Evolutionary conservation across 176 grass and related monocot genomes (phyloP).

Genomic region (Lolium rigidum): DNA sequence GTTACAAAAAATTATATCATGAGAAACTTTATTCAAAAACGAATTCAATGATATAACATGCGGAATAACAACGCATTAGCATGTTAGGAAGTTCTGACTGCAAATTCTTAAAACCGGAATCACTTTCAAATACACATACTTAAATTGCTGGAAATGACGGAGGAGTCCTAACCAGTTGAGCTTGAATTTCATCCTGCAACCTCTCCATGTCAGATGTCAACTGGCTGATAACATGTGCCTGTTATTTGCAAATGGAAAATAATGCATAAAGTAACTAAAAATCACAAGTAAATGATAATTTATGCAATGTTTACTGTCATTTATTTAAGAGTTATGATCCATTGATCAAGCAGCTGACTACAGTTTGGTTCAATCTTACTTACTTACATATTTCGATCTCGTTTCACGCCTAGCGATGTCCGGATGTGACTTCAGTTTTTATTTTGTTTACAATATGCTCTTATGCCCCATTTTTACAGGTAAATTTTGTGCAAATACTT

Average conservation of each 20-base stretch:
- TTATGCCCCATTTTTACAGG: constrained; percentile 19
- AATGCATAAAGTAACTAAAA: not conserved
- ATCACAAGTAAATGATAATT: constrained; percentile 26
- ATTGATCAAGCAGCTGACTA: constrained; percentile 15
- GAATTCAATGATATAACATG: too few species aligned
- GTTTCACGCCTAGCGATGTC: not conserved
- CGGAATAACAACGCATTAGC: not conserved
- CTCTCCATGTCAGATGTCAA: constrained; percentile 92
- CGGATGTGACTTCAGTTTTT: not conserved
- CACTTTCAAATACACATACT: constrained; percentile 13
- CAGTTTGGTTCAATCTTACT: not conserved
- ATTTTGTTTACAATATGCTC: not conserved
- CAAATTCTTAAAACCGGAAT: not conserved
- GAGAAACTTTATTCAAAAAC: too few species aligned
- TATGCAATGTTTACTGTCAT: constrained; percentile 12
- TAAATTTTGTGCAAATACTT: not conserved
- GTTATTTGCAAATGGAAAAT: constrained; percentile 29
- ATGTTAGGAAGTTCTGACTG: constrained; percentile 2
- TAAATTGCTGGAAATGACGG: constrained; percentile 34
- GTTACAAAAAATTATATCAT: too few species aligned
- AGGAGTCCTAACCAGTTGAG: constrained; percentile 76
- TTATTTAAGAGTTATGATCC: constrained; percentile 25
- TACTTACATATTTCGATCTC: constrained; percentile 27
- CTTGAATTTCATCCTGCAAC: constrained; percentile 87
- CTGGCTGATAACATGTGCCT: constrained; percentile 89